These are phyloP conservation scores for Pluteus cervinus DNA, from an alignment of 768 basidiomycete species.

Conservation along the genomic window DNA sequence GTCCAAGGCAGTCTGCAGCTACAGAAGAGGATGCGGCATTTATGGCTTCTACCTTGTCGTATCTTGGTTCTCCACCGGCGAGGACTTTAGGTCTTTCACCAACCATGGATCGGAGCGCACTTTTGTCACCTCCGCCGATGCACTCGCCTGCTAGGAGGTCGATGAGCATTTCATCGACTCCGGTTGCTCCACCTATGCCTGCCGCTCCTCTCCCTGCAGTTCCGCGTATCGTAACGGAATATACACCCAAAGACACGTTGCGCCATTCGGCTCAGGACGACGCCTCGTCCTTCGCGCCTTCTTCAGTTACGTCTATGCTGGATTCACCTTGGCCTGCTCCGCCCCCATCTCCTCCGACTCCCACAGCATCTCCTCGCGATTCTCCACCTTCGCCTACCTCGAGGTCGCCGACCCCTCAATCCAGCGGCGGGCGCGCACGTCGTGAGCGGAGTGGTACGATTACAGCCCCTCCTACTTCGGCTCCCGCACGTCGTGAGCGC, in stretches of 20 bases:
- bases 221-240: no score
- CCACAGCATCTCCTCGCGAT: no score
- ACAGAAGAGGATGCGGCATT: conserved; percentile 32
- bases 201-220: no score
- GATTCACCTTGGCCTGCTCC: conserved; percentile 35
- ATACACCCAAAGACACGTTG: conserved; percentile 3
- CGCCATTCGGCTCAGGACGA: conserved; percentile 1
- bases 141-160: no score
- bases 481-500: no score
- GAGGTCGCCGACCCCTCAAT: no score
- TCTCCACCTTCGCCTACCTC: no score
- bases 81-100: conserved; percentile 32
- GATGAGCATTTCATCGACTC: no score
- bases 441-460: no score
- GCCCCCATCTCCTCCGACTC: conserved; percentile 19
- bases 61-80: conserved; percentile 39
- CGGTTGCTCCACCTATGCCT: no score
- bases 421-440: no score
- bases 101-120: conserved; percentile 19
- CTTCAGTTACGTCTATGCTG: conserved; percentile 31
- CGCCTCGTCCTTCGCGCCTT: conserved; percentile 23
- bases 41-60: conserved; percentile 36
- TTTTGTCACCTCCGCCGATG: conserved; percentile 14
- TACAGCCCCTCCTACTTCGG: no score
- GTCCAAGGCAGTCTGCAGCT: conserved; percentile 9